phyloP scores from a whole-genome alignment of 768 basidiomycete genomes.

The Trametes punicea region DNA sequence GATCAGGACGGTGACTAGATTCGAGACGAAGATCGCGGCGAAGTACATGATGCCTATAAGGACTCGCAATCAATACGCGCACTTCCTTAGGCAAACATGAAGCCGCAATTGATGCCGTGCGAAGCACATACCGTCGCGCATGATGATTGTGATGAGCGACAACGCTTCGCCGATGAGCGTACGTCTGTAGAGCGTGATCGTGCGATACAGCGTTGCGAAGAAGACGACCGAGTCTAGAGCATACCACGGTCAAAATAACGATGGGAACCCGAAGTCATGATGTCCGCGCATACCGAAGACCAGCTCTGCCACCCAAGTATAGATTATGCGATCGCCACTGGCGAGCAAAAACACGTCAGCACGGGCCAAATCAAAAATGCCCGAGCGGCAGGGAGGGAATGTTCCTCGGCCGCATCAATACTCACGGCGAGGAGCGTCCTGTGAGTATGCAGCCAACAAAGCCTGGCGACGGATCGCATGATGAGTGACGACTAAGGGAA shows the following conservation, averaged over 20 bases:
- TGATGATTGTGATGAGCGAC: constrained; percentile 24
- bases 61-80: not conserved
- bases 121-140: constrained; percentile 25
- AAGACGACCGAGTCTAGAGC: constrained; percentile 25
- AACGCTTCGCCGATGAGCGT: constrained; percentile 18
- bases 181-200: constrained; percentile 21
- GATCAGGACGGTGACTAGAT: constrained; percentile 24
- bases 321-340: constrained; percentile 25
- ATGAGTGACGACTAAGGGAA: not conserved
- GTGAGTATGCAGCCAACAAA: constrained; percentile 27
- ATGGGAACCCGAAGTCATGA: not conserved
- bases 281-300: constrained; percentile 21
- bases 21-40: constrained; percentile 25
- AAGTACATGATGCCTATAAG: constrained; percentile 27
- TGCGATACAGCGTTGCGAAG: constrained; percentile 25
- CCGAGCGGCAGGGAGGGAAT: not conserved
- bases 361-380: not conserved
- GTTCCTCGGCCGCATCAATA: not conserved
- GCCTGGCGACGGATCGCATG: constrained; percentile 13
- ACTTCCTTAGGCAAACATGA: not conserved
- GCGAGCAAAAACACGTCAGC: not conserved
- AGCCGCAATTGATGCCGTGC: not conserved
- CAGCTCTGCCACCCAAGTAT: constrained; percentile 29
- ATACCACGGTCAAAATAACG: not conserved
- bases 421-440: constrained; percentile 23